phyloP scores from a whole-genome alignment of 192 early-diverging fungal species.

The Backusella sp. region DNA sequence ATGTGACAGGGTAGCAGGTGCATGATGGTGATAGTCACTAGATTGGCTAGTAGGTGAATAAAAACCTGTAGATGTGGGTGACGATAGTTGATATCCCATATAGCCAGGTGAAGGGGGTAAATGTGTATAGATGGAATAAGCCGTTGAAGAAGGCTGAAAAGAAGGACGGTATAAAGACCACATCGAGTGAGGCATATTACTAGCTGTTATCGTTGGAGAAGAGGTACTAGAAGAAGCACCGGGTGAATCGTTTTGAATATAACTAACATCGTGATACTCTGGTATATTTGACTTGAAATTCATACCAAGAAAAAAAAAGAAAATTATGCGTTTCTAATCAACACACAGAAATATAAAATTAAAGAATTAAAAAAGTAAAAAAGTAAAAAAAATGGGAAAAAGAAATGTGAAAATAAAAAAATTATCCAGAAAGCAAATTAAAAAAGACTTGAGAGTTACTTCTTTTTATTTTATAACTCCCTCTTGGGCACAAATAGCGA shows the following conservation, averaged over 20 bases:
- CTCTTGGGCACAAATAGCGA: background rate
- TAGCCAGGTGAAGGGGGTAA: background rate
- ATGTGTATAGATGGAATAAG: background rate
- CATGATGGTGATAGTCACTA: background rate
- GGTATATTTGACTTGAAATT: background rate
- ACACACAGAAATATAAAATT: background rate
- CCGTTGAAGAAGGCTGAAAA: background rate
- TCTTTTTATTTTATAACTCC: constrained; percentile 8
- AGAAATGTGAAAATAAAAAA: constrained; percentile 4
- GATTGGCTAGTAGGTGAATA: constrained; percentile 1
- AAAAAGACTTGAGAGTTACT: background rate
- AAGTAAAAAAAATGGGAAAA: background rate
- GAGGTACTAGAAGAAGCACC: background rate
- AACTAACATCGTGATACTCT: background rate
- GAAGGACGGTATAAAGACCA: background rate
- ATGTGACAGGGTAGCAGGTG: background rate
- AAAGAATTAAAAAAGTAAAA: background rate
- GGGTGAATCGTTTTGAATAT: background rate
- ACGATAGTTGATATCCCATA: background rate
- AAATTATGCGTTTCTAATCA: background rate
- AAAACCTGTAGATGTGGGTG: background rate
- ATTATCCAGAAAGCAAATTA: constrained; percentile 4
- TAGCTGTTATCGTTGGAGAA: constrained; percentile 1
- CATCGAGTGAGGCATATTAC: background rate
- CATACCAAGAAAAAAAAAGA: background rate